Evolutionary conservation across 1,284 basidiomycete species (phyloP), one percentile per base, ranked within the genome.

Genomic region (Thelephora terrestris): DNA sequence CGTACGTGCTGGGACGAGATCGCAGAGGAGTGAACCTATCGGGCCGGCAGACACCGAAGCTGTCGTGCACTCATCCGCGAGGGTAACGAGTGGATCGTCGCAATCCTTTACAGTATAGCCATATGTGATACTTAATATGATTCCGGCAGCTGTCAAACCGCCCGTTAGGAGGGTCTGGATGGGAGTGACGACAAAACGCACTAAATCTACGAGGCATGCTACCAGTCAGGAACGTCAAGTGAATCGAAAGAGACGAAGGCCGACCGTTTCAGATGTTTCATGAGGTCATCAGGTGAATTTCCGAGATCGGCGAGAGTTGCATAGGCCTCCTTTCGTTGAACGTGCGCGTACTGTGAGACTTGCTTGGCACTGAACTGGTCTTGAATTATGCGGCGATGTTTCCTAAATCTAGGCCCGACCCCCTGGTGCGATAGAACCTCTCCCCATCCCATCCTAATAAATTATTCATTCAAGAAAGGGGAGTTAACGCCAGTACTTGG

Each of bases 381-480:
- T 23, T 56, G 52, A 27, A 60, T 55, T 43, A 59, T 52, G 34
- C 50, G 47, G 1, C 58, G 56, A 17, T 61, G 57, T 37, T 52
- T 53, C n/a, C 60, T 54, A 50, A 55, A 62, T 10, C 49, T 48
- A 18, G 53, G 51, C 10, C 55, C 58, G 25, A 59, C 60, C 4
- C 48, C 52, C 42, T 56, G 49, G 35, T 53, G 52, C 7, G 54
- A 50, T 29, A 55, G 43, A n/a, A 54, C 50, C 36, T 46, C 45
- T 32, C 54, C 52, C 57, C 56, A 59, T 14, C 55, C 55, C 53
- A 59, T 54, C 21, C 54, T 58, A 12, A n/a, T n/a, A n/a, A n/a
- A n/a, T 14, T 2, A 23, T 4, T 21, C 1, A n/a, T 32, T 32
- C 29, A 14, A 14, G 29, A 32, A 32, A 32, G 14, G 9, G 14